phyloP scores from a whole-genome alignment of 768 basidiomycete species.

The Filobasidium wieringae region DNA sequence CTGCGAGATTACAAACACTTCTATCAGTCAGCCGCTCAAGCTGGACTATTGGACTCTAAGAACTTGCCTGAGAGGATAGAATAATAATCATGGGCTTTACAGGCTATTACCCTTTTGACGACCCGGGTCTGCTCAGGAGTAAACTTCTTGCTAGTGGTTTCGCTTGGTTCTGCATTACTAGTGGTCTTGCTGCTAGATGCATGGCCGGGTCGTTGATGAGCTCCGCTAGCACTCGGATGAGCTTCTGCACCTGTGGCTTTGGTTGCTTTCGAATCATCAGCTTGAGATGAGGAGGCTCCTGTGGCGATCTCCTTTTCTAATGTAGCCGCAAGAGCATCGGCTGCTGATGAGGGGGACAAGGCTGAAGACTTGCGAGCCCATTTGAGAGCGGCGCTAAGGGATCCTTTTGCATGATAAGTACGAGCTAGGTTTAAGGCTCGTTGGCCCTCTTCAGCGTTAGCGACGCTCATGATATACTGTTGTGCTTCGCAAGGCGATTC shows the following conservation, averaged over 20 bases:
- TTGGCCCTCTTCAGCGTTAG: slow-evolving; percentile 4
- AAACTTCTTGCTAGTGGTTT: slow-evolving; percentile 61
- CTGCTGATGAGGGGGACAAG: slow-evolving; percentile 3
- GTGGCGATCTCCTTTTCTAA: neutral
- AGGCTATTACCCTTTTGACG: slow-evolving; percentile 71
- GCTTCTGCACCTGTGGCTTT: slow-evolving; percentile 45
- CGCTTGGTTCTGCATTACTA: slow-evolving; percentile 2
- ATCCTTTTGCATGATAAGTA: slow-evolving; percentile 1
- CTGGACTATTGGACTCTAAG: neutral
- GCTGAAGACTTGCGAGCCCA: slow-evolving; percentile 6
- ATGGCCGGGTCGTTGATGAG: slow-evolving; percentile 50
- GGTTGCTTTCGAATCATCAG: slow-evolving; percentile 36
- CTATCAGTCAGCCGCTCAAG: neutral
- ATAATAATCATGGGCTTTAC: slow-evolving; percentile 85
- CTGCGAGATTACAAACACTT: slow-evolving; percentile 12
- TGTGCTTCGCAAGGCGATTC: too few relatives aligned
- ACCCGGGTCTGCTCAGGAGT: slow-evolving; percentile 69
- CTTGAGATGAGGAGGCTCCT: neutral
- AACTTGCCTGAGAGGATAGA: slow-evolving; percentile 57
- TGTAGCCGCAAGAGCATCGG: neutral
- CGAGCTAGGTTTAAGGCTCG: slow-evolving; percentile 8
- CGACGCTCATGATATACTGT: neutral
- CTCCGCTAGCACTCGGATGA: slow-evolving; percentile 61
- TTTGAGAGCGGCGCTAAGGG: slow-evolving; percentile 1
- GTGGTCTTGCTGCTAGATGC: neutral